Conservation (phyloP, 2,329 filamentous ascomycete species). For the Cercospora berteroae region DNA sequence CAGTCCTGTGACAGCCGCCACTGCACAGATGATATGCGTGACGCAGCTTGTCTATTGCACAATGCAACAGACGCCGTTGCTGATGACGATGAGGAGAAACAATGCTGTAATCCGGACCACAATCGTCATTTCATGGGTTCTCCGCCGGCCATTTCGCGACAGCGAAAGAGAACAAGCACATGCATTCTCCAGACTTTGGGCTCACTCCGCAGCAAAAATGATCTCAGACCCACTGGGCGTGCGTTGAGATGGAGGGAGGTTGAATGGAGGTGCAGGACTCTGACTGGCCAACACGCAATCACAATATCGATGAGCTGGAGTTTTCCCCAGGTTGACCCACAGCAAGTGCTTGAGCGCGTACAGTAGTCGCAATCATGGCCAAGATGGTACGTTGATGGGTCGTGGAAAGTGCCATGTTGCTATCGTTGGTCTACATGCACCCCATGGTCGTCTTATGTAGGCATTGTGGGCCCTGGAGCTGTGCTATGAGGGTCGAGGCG, state of each 20-base stretch:
- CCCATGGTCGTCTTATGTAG: slow-evolving; percentile 22
- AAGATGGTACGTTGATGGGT: slow-evolving; percentile 1
- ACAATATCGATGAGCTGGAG: slow-evolving; percentile 5
- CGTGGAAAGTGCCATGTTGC: neutral
- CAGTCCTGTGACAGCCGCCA: neutral
- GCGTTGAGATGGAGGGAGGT: slow-evolving; percentile 12
- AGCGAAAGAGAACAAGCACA: neutral
- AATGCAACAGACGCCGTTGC: neutral
- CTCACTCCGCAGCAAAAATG: neutral
- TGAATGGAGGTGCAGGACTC: slow-evolving; percentile 1
- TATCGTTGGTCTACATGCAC: slow-evolving; percentile 12
- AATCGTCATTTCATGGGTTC: neutral
- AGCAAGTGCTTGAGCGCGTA: neutral
- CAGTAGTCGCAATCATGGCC: neutral
- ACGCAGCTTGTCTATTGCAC: neutral
- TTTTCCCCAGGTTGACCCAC: slow-evolving; percentile 6
- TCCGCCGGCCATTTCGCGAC: neutral
- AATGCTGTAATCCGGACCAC: slow-evolving; percentile 7
- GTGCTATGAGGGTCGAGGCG: slow-evolving; percentile 18
- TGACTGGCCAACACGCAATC: slow-evolving; percentile 1
- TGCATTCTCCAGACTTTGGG: slow-evolving; percentile 3
- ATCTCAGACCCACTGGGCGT: slow-evolving; percentile 5
- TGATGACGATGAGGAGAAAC: slow-evolving; percentile 6
- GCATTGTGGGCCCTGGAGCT: slow-evolving; percentile 22
- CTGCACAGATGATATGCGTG: slow-evolving; percentile 3